A percentile compares a stretch with the other conserved stretches of the same genome.
Evolutionary conservation across 768 basidiomycete genomes (phyloP).

Genomic region (Trametopsis cervina): DNA sequence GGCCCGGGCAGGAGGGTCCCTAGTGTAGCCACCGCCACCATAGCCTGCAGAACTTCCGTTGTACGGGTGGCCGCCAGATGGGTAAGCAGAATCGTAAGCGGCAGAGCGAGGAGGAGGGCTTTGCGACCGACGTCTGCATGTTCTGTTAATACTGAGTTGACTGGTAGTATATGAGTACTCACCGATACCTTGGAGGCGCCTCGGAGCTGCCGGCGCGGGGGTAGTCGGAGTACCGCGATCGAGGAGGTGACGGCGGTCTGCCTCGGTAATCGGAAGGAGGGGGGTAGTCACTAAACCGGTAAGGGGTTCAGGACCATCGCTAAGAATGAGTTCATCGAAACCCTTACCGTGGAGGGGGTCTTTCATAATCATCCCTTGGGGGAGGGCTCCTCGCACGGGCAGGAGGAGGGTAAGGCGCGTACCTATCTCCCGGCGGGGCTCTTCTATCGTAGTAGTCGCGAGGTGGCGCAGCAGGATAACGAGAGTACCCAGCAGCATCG

Average conservation of each 20-base stretch:
- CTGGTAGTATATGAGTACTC: too few species aligned
- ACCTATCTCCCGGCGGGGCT: constrained; percentile 35
- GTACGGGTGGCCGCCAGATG: constrained; percentile 22
- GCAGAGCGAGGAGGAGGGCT: constrained; percentile 53
- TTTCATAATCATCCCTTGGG: constrained; percentile 59
- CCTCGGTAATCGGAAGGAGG: constrained; percentile 45
- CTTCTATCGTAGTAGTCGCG: constrained; percentile 42
- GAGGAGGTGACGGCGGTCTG: constrained; percentile 41
- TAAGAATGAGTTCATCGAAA: constrained; percentile 39
- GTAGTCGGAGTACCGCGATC: constrained; percentile 30
- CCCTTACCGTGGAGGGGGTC: constrained; percentile 43
- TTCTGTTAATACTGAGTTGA: neutral
- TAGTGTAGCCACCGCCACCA: constrained; percentile 45
- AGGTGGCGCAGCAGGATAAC: constrained; percentile 43
- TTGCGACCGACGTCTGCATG: constrained; percentile 59
- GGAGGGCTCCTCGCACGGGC: constrained; percentile 43
- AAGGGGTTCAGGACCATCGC: constrained; percentile 1
- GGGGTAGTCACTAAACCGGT: constrained; percentile 44
- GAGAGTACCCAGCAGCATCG: constrained; percentile 41
- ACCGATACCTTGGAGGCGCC: constrained; percentile 31
- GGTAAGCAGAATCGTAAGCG: constrained; percentile 46
- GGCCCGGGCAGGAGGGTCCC: constrained; percentile 26
- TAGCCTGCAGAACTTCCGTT: constrained; percentile 27
- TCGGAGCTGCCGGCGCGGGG: constrained; percentile 34
- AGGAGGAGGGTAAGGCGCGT: constrained; percentile 36